These are phyloP conservation scores for Fulvia fulva DNA, from an alignment of 2,329 filamentous ascomycete genomes.

Conservation along the genomic window DNA sequence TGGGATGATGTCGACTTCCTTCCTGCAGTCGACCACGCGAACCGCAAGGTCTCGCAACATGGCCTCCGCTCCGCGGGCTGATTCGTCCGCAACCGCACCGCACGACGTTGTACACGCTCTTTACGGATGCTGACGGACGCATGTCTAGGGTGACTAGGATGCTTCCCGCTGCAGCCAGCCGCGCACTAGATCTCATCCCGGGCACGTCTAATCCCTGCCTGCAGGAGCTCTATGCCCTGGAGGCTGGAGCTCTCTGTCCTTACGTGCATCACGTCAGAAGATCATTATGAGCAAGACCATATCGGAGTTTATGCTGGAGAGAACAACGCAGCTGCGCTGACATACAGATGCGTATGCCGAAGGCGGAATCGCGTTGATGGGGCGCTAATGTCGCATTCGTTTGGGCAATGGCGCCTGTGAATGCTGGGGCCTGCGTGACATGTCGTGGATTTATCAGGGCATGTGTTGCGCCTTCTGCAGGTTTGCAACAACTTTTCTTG, in stretches of 20 bases:
- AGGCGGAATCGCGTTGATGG: background rate
- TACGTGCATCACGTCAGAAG: conserved; percentile 1
- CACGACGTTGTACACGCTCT: background rate
- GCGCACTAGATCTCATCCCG: background rate
- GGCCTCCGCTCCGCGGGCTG: background rate
- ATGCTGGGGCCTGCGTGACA: background rate
- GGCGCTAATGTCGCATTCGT: background rate
- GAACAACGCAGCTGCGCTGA: background rate
- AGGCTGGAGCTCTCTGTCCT: background rate
- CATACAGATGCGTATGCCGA: background rate
- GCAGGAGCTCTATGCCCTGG: background rate
- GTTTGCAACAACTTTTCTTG: background rate
- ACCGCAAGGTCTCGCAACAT: background rate
- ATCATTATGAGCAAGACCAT: too few species aligned
- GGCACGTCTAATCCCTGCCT: background rate
- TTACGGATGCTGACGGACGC: conserved; percentile 2
- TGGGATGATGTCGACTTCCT: background rate
- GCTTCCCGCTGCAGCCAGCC: background rate
- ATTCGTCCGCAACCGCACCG: background rate
- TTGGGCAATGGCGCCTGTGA: background rate
- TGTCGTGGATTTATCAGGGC: background rate
- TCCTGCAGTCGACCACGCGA: background rate
- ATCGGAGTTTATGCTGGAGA: background rate
- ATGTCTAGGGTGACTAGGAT: background rate
- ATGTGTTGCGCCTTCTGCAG: background rate